Evolutionary conservation across 1,139 yeast genomes (phyloP).

Genomic region (Suhomyces choctaworum): DNA sequence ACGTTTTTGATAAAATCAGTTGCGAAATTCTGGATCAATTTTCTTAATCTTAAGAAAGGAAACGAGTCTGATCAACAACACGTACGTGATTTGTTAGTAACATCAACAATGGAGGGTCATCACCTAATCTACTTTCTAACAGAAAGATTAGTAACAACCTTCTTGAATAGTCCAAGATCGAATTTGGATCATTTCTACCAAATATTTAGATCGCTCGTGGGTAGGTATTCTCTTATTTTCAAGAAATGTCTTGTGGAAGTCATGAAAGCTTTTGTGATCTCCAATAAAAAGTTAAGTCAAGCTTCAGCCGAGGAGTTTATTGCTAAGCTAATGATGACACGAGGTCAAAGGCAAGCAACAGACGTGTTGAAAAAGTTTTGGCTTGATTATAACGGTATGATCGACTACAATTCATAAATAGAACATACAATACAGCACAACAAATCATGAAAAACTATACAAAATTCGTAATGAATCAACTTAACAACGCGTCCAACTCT

Average conservation of each 20-base stretch:
- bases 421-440: constrained; percentile 7
- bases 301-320: constrained; percentile 36
- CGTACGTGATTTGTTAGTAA: constrained; percentile 34
- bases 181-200: constrained; percentile 58
- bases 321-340: constrained; percentile 56
- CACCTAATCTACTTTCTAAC: constrained; percentile 40
- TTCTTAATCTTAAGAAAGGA: constrained; percentile 57
- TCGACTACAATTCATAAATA: constrained; percentile 35
- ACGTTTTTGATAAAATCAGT: constrained; percentile 63
- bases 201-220: constrained; percentile 53
- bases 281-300: background rate
- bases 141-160: constrained; percentile 32
- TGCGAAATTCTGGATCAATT: constrained; percentile 63
- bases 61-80: constrained; percentile 45
- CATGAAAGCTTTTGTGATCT: constrained; percentile 13
- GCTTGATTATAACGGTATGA: constrained; percentile 54
- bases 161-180: constrained; percentile 57
- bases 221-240: constrained; percentile 50
- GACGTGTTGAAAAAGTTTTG: constrained; percentile 63
- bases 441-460: constrained; percentile 1
- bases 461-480: constrained; percentile 16
- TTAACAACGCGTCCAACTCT: constrained; percentile 45
- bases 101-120: constrained; percentile 15
- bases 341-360: constrained; percentile 64
- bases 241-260: constrained; percentile 45